These are phyloP conservation scores for Xylogone sp. DNA, from an alignment of 2,329 filamentous ascomycete genomes.

Conservation along the genomic window DNA sequence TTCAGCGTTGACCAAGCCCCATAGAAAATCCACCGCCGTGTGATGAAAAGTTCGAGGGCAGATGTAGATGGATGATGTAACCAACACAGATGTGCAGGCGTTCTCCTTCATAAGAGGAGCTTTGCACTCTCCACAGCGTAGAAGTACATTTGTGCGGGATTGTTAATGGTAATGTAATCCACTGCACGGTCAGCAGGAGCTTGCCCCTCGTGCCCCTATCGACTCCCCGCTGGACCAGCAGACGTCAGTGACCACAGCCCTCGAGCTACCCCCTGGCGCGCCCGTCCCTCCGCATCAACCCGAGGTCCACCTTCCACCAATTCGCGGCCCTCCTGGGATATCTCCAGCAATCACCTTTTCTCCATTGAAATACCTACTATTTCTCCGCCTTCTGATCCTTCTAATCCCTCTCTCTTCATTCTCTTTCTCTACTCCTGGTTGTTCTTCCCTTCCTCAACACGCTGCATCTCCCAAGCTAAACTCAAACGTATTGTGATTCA, in stretches of 20 bases:
- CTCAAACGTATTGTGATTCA: neutral
- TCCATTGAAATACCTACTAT: slow-evolving; percentile 10
- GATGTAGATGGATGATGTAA: neutral
- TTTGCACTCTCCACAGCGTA: no score
- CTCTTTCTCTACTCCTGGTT: neutral
- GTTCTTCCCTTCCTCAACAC: neutral
- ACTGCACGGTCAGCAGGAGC: neutral
- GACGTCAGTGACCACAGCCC: neutral
- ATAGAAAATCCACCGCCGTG: neutral
- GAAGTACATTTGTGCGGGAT: no score
- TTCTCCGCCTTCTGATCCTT: neutral
- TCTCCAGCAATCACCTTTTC: neutral
- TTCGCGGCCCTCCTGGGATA: neutral
- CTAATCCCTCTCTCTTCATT: neutral
- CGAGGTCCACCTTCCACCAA: slow-evolving; percentile 20
- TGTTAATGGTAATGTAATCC: no score
- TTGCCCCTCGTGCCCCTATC: neutral
- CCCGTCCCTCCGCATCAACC: slow-evolving; percentile 19
- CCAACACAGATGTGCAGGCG: no score
- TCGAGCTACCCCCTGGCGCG: neutral
- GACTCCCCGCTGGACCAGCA: neutral
- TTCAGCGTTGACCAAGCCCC: neutral
- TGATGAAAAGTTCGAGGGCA: neutral
- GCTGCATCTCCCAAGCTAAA: no score
- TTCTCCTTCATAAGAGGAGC: no score